phyloP scores from a whole-genome alignment of 805 yeast genomes.

The Saccharomycopsis synnaedendra region DNA sequence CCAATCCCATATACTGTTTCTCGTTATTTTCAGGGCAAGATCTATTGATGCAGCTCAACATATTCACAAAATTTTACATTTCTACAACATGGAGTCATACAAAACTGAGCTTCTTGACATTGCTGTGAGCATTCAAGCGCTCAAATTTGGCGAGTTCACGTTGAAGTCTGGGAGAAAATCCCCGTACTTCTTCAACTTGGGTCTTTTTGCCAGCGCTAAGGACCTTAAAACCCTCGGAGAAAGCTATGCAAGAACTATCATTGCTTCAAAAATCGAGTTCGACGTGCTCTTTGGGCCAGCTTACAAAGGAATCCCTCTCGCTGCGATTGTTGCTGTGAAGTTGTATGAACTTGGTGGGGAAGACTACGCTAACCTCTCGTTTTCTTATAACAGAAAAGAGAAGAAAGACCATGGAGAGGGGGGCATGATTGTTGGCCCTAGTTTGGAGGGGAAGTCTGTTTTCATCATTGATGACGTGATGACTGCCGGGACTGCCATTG shows the following conservation, averaged over 20 bases:
- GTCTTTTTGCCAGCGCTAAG: conserved; percentile 76
- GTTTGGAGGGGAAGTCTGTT: conserved; percentile 58
- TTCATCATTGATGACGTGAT: conserved; percentile 93
- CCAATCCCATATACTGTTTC: too few relatives aligned
- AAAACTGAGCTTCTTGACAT: conserved; percentile 64
- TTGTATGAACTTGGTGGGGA: conserved; percentile 68
- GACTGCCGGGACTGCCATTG: conserved; percentile 97
- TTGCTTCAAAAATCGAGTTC: conserved; percentile 69
- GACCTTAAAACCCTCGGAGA: conserved; percentile 71
- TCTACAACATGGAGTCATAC: conserved; percentile 29
- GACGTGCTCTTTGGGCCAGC: conserved; percentile 96
- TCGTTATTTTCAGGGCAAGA: too few relatives aligned
- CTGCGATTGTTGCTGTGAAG: conserved; percentile 87
- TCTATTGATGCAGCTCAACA: too few relatives aligned
- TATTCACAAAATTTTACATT: too few relatives aligned
- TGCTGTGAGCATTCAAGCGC: conserved; percentile 73
- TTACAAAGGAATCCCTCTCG: conserved; percentile 92
- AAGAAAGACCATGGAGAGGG: conserved; percentile 98
- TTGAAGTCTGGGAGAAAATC: conserved; percentile 86
- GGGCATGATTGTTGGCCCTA: conserved; percentile 83
- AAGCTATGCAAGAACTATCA: conserved; percentile 82
- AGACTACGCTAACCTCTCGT: conserved; percentile 61
- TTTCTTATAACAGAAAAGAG: conserved; percentile 94
- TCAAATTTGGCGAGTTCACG: conserved; percentile 81
- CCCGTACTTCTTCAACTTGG: conserved; percentile 94